These are phyloP conservation scores for Umbelopsis sp. DNA, from an alignment of 371 early-diverging fungal species.

Conservation along the genomic window DNA sequence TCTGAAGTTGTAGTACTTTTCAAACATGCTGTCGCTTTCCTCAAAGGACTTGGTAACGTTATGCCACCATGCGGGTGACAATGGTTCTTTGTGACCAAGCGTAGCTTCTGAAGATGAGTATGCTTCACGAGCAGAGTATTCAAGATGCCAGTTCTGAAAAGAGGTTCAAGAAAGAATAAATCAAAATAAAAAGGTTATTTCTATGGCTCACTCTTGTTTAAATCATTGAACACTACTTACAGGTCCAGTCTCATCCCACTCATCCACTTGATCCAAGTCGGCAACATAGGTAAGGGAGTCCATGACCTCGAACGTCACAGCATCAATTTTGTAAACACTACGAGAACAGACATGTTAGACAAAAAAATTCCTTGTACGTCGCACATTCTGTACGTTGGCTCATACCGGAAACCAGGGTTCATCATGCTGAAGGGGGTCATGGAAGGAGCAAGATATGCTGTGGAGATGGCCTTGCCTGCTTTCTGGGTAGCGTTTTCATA, in stretches of 20 bases:
- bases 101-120: slow-evolving; percentile 39
- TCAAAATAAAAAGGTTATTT: too few species aligned
- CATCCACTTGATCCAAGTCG: slow-evolving; percentile 45
- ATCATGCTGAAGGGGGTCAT: slow-evolving; percentile 54
- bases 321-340: slow-evolving; percentile 56
- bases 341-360: not conserved
- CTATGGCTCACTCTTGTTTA: not conserved
- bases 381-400: not conserved
- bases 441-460: slow-evolving; percentile 59
- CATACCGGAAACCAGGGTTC: slow-evolving; percentile 61
- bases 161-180: too few species aligned
- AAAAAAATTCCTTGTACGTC: not conserved
- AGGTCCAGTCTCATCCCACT: slow-evolving; percentile 38
- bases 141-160: slow-evolving; percentile 60
- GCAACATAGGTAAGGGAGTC: slow-evolving; percentile 62
- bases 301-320: slow-evolving; percentile 58
- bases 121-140: slow-evolving; percentile 57
- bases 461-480: slow-evolving; percentile 48
- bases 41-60: slow-evolving; percentile 57
- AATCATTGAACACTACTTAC: slow-evolving; percentile 26
- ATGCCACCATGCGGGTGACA: slow-evolving; percentile 67
- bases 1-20: slow-evolving; percentile 48
- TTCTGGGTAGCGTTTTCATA: slow-evolving; percentile 43
- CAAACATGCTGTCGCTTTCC: slow-evolving; percentile 37
- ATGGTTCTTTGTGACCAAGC: slow-evolving; percentile 34